Percentiles rank a stretch among this genome's conserved stretches.
Conservation (phyloP, 2,329 filamentous ascomycete species). For the Aureobasidium pullulans region DNA sequence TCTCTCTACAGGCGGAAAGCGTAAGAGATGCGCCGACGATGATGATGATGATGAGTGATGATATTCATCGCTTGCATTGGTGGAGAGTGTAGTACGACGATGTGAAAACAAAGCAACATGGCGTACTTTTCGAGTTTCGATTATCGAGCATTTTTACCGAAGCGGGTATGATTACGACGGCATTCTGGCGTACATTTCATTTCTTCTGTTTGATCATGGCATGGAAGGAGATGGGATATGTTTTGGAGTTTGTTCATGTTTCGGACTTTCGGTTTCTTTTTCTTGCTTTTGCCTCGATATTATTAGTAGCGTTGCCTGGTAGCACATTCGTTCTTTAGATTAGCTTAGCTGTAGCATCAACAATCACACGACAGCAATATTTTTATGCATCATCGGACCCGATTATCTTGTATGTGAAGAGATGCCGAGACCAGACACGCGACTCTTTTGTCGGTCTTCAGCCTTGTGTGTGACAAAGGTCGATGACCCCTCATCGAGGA, state of each 20-base stretch:
- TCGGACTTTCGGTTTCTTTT: neutral
- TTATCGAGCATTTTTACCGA: neutral
- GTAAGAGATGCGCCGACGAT: neutral
- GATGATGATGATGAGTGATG: neutral
- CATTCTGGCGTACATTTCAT: neutral
- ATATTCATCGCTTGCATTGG: no score
- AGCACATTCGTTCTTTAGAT: slow-evolving; percentile 4
- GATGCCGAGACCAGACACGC: neutral
- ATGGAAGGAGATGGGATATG: slow-evolving; percentile 1
- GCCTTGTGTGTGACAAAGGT: neutral
- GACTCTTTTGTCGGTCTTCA: neutral
- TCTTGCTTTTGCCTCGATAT: neutral
- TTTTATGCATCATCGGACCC: neutral
- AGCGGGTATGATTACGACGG: slow-evolving; percentile 7
- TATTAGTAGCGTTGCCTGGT: neutral
- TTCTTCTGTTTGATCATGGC: neutral
- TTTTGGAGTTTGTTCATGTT: neutral
- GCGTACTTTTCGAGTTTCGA: neutral
- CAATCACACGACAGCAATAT: slow-evolving; percentile 3
- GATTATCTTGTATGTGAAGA: neutral
- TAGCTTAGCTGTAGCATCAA: neutral
- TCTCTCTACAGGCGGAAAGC: slow-evolving; percentile 1
- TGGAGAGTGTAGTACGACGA: neutral
- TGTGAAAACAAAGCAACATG: neutral
- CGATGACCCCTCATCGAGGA: neutral